A percentile compares a stretch with the other conserved stretches of the same genome.
Conservation (phyloP, 345 rosid genomes). For the Leavenworthia alabamica region DNA sequence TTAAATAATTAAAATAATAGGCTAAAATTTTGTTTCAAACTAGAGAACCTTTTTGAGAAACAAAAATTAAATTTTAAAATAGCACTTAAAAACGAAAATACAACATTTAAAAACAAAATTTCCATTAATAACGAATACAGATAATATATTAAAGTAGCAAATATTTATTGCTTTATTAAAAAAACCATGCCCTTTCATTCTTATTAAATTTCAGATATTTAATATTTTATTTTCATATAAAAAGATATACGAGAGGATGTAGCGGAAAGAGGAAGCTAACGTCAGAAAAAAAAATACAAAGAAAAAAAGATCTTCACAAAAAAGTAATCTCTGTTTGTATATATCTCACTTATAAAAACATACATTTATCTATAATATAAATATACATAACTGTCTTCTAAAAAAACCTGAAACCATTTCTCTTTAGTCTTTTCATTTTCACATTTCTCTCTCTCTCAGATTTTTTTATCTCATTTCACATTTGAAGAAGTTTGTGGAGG, state of each 20-base stretch:
- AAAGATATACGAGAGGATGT: background rate
- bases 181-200: background rate
- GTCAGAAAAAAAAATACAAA: conserved; percentile 38
- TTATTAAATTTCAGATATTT: background rate
- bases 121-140: too few relatives aligned
- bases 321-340: conserved; percentile 22
- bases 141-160: background rate
- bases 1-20: too few relatives aligned
- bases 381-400: conserved; percentile 1
- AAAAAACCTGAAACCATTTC: conserved; percentile 21
- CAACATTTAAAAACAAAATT: too few relatives aligned
- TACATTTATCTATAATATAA: conserved; percentile 12
- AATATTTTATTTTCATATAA: background rate
- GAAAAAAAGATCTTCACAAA: conserved; percentile 11
- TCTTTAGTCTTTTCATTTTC: conserved; percentile 17
- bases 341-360: background rate
- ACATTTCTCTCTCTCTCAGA: conserved; percentile 28
- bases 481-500: conserved; percentile 20
- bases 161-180: background rate
- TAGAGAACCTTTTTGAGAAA: too few relatives aligned
- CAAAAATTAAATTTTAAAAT: too few relatives aligned
- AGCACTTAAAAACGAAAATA: too few relatives aligned
- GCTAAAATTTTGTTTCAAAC: too few relatives aligned
- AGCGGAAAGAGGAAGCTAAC: conserved; percentile 44
- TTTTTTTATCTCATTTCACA: background rate